A percentile compares a stretch with the other conserved stretches of the same genome.
These are phyloP conservation scores for Voacanga thouarsii DNA, from an alignment of 257 asterid species.

Conservation along the genomic window DNA sequence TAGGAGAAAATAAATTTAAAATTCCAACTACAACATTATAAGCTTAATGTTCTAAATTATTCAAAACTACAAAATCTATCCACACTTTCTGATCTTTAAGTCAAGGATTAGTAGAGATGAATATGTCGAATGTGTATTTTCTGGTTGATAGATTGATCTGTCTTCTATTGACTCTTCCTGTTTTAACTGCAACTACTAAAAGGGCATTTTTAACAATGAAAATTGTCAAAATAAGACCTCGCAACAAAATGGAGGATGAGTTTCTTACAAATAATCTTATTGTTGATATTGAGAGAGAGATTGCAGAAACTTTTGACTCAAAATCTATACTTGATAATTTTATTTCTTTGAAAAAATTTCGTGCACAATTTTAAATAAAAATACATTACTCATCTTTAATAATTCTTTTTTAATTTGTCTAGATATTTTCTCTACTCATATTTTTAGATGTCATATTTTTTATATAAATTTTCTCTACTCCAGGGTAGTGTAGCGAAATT, in stretches of 20 bases:
- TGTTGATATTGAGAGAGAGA: background rate
- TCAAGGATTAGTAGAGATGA: background rate
- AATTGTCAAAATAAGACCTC: background rate
- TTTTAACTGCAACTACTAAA: background rate
- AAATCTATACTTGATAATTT: background rate
- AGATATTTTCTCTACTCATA: no score
- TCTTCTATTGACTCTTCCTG: background rate
- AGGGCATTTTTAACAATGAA: background rate
- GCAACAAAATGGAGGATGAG: background rate
- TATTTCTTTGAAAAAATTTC: background rate
- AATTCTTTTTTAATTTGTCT: no score
- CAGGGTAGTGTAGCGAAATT: no score
- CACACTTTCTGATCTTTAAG: background rate
- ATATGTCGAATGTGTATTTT: background rate
- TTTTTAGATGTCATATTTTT: no score
- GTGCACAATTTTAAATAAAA: background rate
- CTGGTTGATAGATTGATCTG: background rate
- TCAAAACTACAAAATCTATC: background rate
- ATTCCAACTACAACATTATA: constrained; percentile 12
- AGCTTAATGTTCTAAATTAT: background rate
- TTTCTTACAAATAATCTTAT: background rate
- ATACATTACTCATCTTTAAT: no score
- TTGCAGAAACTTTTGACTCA: background rate
- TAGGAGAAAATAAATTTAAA: constrained; percentile 1
- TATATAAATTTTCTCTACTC: no score